Conservation (phyloP, 129 eudicot species). For the Mikania micrantha region DNA sequence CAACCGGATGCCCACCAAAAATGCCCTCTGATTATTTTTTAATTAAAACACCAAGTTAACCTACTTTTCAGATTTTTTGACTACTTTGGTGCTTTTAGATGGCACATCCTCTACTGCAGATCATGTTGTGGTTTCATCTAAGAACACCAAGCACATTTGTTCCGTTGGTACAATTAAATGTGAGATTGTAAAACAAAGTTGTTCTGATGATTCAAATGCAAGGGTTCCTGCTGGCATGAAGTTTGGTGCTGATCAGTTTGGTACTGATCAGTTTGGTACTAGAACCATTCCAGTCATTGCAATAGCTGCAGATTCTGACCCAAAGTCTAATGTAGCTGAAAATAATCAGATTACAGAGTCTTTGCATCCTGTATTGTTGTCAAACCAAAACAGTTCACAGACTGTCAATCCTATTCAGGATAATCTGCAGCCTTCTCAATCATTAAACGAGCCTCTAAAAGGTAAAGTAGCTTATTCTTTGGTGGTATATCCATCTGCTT, state of each 20-base stretch:
- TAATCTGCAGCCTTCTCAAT: constrained; percentile 14
- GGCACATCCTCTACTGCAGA: constrained; percentile 34
- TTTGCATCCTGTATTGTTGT: constrained; percentile 13
- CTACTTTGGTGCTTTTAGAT: constrained; percentile 17
- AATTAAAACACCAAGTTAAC: background rate
- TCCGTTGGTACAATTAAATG: constrained; percentile 39
- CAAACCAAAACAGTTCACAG: constrained; percentile 7
- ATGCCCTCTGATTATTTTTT: background rate
- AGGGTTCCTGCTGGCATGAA: constrained; percentile 14
- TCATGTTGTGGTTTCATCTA: constrained; percentile 36
- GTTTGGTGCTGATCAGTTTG: constrained; percentile 21
- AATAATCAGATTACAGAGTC: constrained; percentile 17
- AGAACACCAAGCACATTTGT: constrained; percentile 24
- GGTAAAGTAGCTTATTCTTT: constrained; percentile 27
- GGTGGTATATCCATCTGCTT: background rate
- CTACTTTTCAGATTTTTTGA: background rate
- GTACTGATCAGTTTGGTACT: constrained; percentile 14
- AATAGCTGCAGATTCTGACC: constrained; percentile 8
- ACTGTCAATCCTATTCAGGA: constrained; percentile 13
- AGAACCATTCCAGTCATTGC: constrained; percentile 14
- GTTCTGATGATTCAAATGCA: constrained; percentile 18
- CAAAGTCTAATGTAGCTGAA: constrained; percentile 16
- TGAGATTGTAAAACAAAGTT: constrained; percentile 29
- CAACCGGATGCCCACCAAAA: background rate
- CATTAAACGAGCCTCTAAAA: constrained; percentile 19